Conservation (phyloP, 176 grass and related monocot genomes). For the sorghum (Sorghum bicolor) region Sorghum_bicolor_NCBIv3 NC_012872.2:55415501-55416000, state of each 20-base stretch:
- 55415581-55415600: neutral
- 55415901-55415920: neutral
- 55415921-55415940: neutral
- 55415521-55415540: neutral
- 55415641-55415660: neutral
- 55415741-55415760: neutral
- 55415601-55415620: neutral
- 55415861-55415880: neutral
- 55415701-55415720: neutral
- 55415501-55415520: neutral
- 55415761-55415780: neutral
- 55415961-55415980: neutral
- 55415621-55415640: neutral
- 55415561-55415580: neutral
- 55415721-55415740: neutral
- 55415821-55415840: neutral
- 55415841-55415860: neutral
- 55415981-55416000: conserved; percentile 9
- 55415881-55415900: neutral
- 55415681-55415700: neutral
- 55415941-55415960: neutral
- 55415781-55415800: neutral
- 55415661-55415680: neutral
- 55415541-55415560: neutral
- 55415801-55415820: neutral